These are phyloP conservation scores for Apiospora marii DNA, from an alignment of 2,329 filamentous ascomycete species.

Conservation along the genomic window DNA sequence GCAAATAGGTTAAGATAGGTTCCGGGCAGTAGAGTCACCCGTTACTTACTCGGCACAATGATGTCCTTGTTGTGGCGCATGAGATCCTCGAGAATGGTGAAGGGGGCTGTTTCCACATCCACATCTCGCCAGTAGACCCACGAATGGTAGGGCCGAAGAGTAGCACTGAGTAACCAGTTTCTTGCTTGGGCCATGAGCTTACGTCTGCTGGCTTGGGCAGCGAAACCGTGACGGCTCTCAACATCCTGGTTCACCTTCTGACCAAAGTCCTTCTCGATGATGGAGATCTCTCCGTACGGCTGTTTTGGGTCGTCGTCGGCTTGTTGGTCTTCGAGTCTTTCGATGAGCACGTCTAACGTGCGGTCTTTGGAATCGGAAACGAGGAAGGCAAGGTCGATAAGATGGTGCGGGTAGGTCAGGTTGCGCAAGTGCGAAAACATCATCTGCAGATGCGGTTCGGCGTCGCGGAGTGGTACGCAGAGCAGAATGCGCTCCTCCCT, in stretches of 20 bases:
- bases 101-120: conserved; percentile 95
- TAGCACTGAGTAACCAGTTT: conserved; percentile 95
- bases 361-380: conserved; percentile 97
- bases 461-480: conserved; percentile 93
- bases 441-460: conserved; percentile 91
- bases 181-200: conserved; percentile 98
- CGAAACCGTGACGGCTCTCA: conserved; percentile 96
- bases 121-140: conserved; percentile 99
- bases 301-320: conserved; percentile 79
- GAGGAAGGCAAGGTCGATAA: conserved; percentile 95
- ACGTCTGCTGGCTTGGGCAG: conserved; percentile 88
- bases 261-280: conserved; percentile 98
- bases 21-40: conserved; percentile 8
- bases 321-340: conserved; percentile 81
- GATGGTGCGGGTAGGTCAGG: conserved; percentile 94
- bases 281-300: conserved; percentile 93
- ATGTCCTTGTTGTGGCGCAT: conserved; percentile 99
- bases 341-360: conserved; percentile 78
- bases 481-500: conserved; percentile 93
- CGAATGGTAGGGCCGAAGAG: conserved; percentile 91
- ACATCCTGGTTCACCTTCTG: conserved; percentile 98
- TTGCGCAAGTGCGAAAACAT: conserved; percentile 98
- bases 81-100: conserved; percentile 94
- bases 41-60: conserved; percentile 88
- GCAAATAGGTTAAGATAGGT: conserved; percentile 38